phyloP scores from a whole-genome alignment of 331 rosid species.

The Malus hybrid region DNA sequence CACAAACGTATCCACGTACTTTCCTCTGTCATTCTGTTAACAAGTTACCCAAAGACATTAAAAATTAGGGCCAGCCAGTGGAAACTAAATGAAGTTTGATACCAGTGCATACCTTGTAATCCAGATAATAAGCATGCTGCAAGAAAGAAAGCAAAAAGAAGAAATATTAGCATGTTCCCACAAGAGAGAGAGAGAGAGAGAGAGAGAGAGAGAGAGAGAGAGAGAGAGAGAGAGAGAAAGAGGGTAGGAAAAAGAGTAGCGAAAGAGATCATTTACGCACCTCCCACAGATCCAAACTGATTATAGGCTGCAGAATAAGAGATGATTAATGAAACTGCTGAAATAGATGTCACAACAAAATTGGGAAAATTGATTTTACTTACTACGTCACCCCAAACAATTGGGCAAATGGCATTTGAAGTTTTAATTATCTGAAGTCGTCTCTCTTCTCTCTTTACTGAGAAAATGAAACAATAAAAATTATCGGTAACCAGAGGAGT shows the following conservation, averaged over 20 bases:
- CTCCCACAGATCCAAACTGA: conserved; percentile 97
- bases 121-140: conserved; percentile 96
- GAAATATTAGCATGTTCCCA: conserved; percentile 11
- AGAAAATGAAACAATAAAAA: conserved; percentile 6
- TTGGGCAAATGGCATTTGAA: conserved; percentile 69
- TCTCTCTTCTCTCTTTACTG: conserved; percentile 84
- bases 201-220: conserved; percentile 12
- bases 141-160: conserved; percentile 14
- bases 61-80: not conserved
- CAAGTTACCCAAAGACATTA: conserved; percentile 10
- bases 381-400: conserved; percentile 84
- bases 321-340: conserved; percentile 13
- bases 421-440: conserved; percentile 60
- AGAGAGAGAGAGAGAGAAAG: too few species aligned
- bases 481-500: not conserved
- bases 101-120: conserved; percentile 61
- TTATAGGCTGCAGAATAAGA: conserved; percentile 68
- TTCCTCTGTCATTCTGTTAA: conserved; percentile 74
- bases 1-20: conserved; percentile 63
- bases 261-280: conserved; percentile 34
- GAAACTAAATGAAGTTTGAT: not conserved
- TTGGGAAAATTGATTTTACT: conserved; percentile 22
- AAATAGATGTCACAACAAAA: conserved; percentile 4
- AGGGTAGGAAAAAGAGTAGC: not conserved
- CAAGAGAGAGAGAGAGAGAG: conserved; percentile 3